These are phyloP conservation scores for Melocanna baccifera DNA, from an alignment of 176 grass and related monocot species.

Conservation along the genomic window DNA sequence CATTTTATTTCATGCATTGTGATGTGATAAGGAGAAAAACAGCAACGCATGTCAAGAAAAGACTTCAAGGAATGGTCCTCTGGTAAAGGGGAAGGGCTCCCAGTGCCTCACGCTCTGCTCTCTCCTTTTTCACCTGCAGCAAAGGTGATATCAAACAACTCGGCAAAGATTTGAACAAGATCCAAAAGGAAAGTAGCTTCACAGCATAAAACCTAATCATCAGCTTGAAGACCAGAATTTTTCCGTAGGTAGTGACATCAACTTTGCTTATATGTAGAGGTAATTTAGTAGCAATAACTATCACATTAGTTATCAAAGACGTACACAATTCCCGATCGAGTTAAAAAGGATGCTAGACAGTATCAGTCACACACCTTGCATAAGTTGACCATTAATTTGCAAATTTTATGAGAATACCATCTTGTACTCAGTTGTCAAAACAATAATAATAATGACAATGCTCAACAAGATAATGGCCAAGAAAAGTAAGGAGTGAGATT, in stretches of 20 bases:
- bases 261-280: not conserved
- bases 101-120: slow-evolving; percentile 61
- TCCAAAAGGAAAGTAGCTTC: not conserved
- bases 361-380: not conserved
- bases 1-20: slow-evolving; percentile 74
- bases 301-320: not conserved
- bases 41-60: not conserved
- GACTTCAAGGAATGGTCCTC: slow-evolving; percentile 68
- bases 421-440: not conserved
- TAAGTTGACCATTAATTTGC: not conserved
- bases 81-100: slow-evolving; percentile 84
- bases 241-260: not conserved
- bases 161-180: not conserved
- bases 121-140: slow-evolving; percentile 81
- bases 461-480: not conserved
- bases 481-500: not conserved
- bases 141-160: slow-evolving; percentile 1
- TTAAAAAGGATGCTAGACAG: not conserved
- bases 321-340: not conserved
- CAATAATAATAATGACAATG: not conserved
- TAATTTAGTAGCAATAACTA: not conserved
- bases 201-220: not conserved
- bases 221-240: not conserved
- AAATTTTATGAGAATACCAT: not conserved
- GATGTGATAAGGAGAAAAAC: slow-evolving; percentile 19